Evolutionary conservation across 2,329 filamentous ascomycete genomes (phyloP), one percentile per base, ranked within the genome.

Genomic region (Penicillium sp.): DNA sequence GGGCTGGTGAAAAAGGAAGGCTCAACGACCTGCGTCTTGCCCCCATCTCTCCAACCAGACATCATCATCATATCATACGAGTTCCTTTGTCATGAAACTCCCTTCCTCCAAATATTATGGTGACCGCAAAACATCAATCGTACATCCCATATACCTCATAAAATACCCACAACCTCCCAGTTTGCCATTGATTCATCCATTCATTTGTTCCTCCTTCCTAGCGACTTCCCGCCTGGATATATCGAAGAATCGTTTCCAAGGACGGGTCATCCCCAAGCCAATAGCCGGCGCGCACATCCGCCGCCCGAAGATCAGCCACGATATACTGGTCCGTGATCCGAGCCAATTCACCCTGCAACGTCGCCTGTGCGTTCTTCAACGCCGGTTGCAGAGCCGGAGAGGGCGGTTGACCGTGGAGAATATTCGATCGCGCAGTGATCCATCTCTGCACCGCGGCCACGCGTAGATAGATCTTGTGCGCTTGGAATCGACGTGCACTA

Each of bases 251-350:
- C 18, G 70, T 69, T 12, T 71, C 68, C 48, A 83, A 66, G 6
- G 76, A 71, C 3, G 81, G 81, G 58, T 84, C 81, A 52, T 84
- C 81, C 34, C 69, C 67, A 39, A 83, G 68, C 80, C 81, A 84
- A 66, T 82, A 81, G 35, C 78, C 77, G 53, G 79, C 77, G 37
- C 75, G 68, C 38, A 69, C 58, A 58, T 84, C 81, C 36, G 77
- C 74, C 26, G 73, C 68, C 52, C 76, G 75, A 13, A 84, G 73
- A 28, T 78, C 76, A 47, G 74, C 70, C 44, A 80, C 71, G 41
- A 83, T 76, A 53, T 78, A 70, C 39, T 74, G 70, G 54, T 84
- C 79, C 11, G 80, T 82, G 52, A 83, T 73, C 26, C 72, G 70
- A 11, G 72, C 68, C 39, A 83, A 67, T 62, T 84, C 81, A 77